Evolutionary conservation across 2,329 filamentous ascomycete species (phyloP).

Genomic region (Ophiocordyceps polyrhachis-furcata): DNA sequence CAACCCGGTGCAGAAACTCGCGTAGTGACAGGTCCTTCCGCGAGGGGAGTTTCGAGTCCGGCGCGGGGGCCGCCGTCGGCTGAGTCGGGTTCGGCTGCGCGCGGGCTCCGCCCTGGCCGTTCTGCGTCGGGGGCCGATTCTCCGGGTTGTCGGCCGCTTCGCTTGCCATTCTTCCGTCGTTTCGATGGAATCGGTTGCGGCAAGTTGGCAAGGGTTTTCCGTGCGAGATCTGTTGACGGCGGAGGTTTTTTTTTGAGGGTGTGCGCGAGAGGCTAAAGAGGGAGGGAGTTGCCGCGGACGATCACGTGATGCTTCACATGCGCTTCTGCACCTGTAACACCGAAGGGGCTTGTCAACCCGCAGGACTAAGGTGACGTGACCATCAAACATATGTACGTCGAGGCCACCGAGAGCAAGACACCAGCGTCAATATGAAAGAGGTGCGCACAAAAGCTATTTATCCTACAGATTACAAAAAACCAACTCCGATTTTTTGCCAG

Average conservation of each 20-base stretch:
- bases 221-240: not conserved
- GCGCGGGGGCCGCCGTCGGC: constrained; percentile 26
- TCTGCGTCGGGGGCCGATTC: constrained; percentile 10
- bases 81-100: constrained; percentile 10
- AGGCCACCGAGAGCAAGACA: no score
- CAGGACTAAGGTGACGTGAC: no score
- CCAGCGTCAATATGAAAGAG: no score
- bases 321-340: no score
- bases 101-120: constrained; percentile 9
- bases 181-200: not conserved
- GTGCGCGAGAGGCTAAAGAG: not conserved
- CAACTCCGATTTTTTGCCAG: not conserved
- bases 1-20: constrained; percentile 91
- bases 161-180: constrained; percentile 13
- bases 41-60: constrained; percentile 48
- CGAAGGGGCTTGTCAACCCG: no score
- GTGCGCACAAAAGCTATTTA: not conserved
- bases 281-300: not conserved
- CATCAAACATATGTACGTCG: no score
- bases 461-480: not conserved
- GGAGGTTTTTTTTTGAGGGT: no score
- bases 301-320: not conserved
- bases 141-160: constrained; percentile 16
- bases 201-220: not conserved
- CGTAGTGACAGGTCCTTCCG: constrained; percentile 85